These are phyloP conservation scores for Fusarium setosum DNA, from an alignment of 2,329 filamentous ascomycete species.

Conservation along the genomic window DNA sequence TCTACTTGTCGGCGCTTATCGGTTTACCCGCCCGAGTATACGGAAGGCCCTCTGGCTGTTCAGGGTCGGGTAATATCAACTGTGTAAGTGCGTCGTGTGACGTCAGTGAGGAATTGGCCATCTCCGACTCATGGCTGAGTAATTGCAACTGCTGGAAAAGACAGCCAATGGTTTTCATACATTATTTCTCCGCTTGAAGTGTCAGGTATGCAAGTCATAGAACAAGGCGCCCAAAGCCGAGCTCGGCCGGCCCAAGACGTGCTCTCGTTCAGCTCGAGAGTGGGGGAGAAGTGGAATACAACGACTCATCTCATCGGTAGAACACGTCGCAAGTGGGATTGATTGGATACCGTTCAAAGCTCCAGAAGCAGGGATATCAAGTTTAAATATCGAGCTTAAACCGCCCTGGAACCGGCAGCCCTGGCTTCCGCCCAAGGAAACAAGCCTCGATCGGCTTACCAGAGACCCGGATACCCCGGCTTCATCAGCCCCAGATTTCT, in stretches of 20 bases:
- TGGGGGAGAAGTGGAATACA: slow-evolving; percentile 1
- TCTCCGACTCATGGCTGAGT: background rate
- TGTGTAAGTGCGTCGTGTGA: background rate
- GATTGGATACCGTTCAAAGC: background rate
- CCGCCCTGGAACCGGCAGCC: background rate
- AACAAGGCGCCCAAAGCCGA: background rate
- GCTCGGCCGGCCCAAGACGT: background rate
- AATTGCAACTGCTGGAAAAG: background rate
- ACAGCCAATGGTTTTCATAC: background rate
- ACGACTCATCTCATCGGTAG: background rate
- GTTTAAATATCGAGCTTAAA: background rate
- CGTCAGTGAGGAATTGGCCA: background rate
- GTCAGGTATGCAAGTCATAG: background rate
- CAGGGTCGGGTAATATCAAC: background rate
- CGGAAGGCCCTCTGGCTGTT: no score
- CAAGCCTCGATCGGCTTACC: background rate
- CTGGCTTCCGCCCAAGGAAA: background rate
- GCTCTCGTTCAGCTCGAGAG: background rate
- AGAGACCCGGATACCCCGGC: slow-evolving; percentile 10
- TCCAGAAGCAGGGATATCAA: background rate
- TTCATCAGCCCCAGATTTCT: slow-evolving; percentile 1
- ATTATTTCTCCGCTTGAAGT: no score
- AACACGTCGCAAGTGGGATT: background rate
- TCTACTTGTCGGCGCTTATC: no score
- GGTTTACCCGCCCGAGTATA: no score